Conservation (phyloP, 163 green algal genomes). For the Scenedesmus sp. region DNA sequence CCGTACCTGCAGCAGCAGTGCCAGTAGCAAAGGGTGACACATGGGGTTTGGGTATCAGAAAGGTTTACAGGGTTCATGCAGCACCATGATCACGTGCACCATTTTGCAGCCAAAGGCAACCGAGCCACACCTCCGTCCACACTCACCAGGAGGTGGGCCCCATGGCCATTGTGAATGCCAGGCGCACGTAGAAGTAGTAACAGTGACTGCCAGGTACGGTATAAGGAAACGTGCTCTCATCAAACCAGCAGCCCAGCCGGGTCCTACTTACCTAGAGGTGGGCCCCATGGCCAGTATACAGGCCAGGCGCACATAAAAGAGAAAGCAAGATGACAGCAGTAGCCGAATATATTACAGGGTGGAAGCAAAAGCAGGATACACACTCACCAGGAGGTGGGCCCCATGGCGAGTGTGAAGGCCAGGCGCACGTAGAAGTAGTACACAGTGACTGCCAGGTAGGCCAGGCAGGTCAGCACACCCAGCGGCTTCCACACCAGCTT, state of each 20-base stretch:
- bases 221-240: no score
- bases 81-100: no score
- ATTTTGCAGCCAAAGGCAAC: no score
- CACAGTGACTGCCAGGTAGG: slow-evolving; percentile 41
- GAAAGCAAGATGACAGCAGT: no score
- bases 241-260: no score
- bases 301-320: not conserved
- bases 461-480: not conserved
- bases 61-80: no score
- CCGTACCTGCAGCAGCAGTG: slow-evolving; percentile 64
- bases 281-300: not conserved
- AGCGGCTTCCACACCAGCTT: slow-evolving; percentile 19
- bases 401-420: slow-evolving; percentile 43
- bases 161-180: slow-evolving; percentile 44
- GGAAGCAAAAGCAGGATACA: not conserved
- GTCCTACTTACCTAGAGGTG: not conserved
- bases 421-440: slow-evolving; percentile 57
- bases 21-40: no score
- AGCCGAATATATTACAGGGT: not conserved
- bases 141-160: slow-evolving; percentile 15
- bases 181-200: slow-evolving; percentile 57
- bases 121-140: no score
- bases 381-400: slow-evolving; percentile 4
- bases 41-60: no score
- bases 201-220: slow-evolving; percentile 41